Base-by-base conservation (phyloP, 2,329 filamentous ascomycete species). In the Pezicula carpinea region DNA sequence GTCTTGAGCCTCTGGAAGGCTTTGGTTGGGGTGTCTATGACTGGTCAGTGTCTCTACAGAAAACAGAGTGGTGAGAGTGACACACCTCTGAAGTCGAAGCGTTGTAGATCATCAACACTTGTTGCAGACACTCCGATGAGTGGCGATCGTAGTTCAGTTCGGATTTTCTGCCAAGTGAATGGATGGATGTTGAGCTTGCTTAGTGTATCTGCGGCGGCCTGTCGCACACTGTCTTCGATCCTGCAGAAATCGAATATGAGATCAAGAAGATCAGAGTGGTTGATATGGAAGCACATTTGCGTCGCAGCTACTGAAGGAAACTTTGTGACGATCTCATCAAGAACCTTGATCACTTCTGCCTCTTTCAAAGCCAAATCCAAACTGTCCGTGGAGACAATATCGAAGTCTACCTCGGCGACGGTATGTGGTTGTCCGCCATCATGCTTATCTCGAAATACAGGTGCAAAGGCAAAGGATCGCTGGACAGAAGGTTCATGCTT, bases 351-450 rank as follows among this genome's bases (percentile, higher is more conserved):
- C 0, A 90, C 85, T 66, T 97, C 92, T 0, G 92, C 92, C 66
- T 99, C 93, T 60, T 95, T 95, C 47, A 96, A 67, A 1, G 90
- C 85, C 39, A 95, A 72, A 59, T 97, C 90, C 5, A 90, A 68
- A 1, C 85, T 85, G 56, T 91, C 84, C 38, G 81, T 79, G 1
- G 90, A 92, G n/a, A 96, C 79, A 50, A 99, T 90, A 66, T 99
- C 93, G 64, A 97, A 99, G 64, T 97, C 91, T 2, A 95, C 91
- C 63, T 97, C 93, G 8, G 88, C 86, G 63, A 89, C 86, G 59
- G 85, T 86, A 47, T 79, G 77, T 6, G 93, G 93, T 56, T 95
- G 87, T 2, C 89, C 87, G 6, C 89, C 90, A 46, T 83, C 83
- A 41, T 82, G 75, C 39, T 79, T 83, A 53, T 95, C 87, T 34